Conservation (phyloP, 1,284 basidiomycete species). For the Ceratobasidium sp. region DNA sequence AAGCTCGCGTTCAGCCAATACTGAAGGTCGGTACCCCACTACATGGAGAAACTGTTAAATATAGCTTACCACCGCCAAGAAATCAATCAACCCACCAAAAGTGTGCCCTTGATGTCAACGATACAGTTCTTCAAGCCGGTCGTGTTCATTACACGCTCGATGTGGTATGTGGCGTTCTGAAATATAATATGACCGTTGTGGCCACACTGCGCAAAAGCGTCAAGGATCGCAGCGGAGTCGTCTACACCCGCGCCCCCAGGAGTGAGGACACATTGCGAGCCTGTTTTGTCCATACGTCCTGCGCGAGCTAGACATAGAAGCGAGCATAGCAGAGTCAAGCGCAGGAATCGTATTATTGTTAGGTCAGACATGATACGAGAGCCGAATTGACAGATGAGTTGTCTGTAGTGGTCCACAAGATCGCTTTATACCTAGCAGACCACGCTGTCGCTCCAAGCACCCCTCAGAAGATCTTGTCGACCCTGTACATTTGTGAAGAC, state of each 20-base stretch:
- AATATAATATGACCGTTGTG: conserved; percentile 30
- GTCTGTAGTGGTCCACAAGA: not conserved
- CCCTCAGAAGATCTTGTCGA: too few relatives aligned
- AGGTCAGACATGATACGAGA: too few relatives aligned
- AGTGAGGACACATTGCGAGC: conserved; percentile 10
- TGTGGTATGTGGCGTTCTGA: conserved; percentile 29
- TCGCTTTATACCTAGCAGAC: not conserved
- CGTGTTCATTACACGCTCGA: conserved; percentile 41
- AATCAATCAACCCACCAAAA: conserved; percentile 15
- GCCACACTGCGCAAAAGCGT: conserved; percentile 25
- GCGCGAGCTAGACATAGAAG: not conserved
- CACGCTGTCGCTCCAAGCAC: not conserved
- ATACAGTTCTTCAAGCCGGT: conserved; percentile 25
- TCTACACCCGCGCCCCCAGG: conserved; percentile 24
- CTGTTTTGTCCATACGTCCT: conserved; percentile 6
- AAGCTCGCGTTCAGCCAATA: conserved; percentile 51
- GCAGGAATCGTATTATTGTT: not conserved
- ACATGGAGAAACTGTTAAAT: not conserved
- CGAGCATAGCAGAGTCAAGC: not conserved
- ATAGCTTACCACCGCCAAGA: not conserved
- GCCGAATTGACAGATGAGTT: too few relatives aligned
- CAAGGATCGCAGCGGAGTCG: conserved; percentile 21
- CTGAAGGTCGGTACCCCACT: conserved; percentile 47
- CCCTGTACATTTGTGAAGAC: too few relatives aligned
- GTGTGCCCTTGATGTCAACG: conserved; percentile 37